Evolutionary conservation across 2,329 filamentous ascomycete species (phyloP).

Genomic region (Penicillium sp.): DNA sequence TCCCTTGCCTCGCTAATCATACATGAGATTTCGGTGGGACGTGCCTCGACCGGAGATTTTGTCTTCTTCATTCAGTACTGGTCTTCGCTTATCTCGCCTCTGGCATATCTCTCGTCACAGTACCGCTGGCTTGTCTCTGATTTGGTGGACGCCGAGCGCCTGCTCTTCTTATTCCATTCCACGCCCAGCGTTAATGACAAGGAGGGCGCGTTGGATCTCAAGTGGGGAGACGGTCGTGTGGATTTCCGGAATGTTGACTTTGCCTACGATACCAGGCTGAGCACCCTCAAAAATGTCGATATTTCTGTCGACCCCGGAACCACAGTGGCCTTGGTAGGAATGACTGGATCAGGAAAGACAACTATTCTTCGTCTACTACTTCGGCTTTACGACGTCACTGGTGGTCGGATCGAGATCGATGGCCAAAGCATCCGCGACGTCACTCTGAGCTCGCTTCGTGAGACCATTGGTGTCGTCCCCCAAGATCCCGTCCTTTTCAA

Average conservation of each 20-base stretch:
- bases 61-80: conserved; percentile 67
- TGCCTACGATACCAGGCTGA: conserved; percentile 52
- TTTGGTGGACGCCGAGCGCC: conserved; percentile 64
- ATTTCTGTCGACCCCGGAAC: conserved; percentile 51
- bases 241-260: conserved; percentile 54
- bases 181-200: conserved; percentile 48
- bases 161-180: conserved; percentile 51
- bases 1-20: conserved; percentile 53
- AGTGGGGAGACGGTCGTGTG: conserved; percentile 46
- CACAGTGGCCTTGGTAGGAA: conserved; percentile 58
- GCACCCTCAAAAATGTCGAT: conserved; percentile 48
- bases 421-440: conserved; percentile 60
- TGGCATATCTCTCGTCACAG: conserved; percentile 53
- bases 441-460: conserved; percentile 58
- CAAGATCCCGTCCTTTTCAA: conserved; percentile 68
- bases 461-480: conserved; percentile 63
- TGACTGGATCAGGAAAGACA: conserved; percentile 58
- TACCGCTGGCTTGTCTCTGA: conserved; percentile 52
- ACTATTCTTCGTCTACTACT: conserved; percentile 57
- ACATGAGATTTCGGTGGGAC: conserved; percentile 52
- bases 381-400: conserved; percentile 55
- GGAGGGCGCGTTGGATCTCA: conserved; percentile 34
- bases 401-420: conserved; percentile 54
- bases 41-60: conserved; percentile 58
- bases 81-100: conserved; percentile 50